Evolutionary conservation across 176 grass and related monocot species (phyloP).

Genomic region (Rhipidocladum racemiflorum): DNA sequence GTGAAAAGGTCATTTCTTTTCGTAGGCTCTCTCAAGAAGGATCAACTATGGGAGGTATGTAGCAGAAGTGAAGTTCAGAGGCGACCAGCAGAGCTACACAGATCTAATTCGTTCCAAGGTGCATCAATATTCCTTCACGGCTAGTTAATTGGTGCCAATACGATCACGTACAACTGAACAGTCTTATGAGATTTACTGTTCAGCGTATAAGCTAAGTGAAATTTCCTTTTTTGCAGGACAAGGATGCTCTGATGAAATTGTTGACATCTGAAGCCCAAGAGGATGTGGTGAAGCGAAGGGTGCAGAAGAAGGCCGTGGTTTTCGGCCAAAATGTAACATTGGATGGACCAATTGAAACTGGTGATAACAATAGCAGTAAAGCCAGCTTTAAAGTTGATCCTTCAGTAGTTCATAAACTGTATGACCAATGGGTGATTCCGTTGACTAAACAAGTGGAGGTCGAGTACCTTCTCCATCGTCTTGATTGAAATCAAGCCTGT

Average conservation of each 20-base stretch:
- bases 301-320: slow-evolving; percentile 62
- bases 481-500: slow-evolving; percentile 44
- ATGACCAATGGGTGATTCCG: slow-evolving; percentile 85
- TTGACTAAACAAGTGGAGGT: slow-evolving; percentile 79
- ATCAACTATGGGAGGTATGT: slow-evolving; percentile 83
- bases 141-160: too few species aligned
- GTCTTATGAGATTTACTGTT: background rate
- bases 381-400: slow-evolving; percentile 63
- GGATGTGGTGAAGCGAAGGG: slow-evolving; percentile 75
- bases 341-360: slow-evolving; percentile 36
- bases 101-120: slow-evolving; percentile 68
- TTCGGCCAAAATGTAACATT: slow-evolving; percentile 70
- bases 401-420: slow-evolving; percentile 47
- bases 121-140: background rate
- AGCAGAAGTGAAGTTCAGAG: slow-evolving; percentile 83
- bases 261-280: slow-evolving; percentile 77
- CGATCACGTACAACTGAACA: background rate
- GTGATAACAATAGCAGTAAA: slow-evolving; percentile 22
- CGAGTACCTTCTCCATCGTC: slow-evolving; percentile 74
- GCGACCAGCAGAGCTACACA: slow-evolving; percentile 58
- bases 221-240: slow-evolving; percentile 45
- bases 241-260: slow-evolving; percentile 68
- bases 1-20: background rate
- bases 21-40: slow-evolving; percentile 72
- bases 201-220: background rate